These are phyloP conservation scores for Collybia sordida DNA, from an alignment of 768 basidiomycete species.

Conservation along the genomic window DNA sequence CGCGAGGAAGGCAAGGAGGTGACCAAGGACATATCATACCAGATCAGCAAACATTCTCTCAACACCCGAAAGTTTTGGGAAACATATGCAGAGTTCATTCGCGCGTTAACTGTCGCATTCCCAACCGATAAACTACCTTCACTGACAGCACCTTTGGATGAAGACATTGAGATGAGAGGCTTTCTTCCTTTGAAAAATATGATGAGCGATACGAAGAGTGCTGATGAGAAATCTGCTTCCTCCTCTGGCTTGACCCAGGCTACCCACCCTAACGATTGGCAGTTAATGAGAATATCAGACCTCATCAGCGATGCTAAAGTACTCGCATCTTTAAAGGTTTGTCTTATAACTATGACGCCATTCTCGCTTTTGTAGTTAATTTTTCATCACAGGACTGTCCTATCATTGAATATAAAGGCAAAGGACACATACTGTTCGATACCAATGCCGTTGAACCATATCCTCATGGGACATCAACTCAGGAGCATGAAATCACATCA, in stretches of 20 bases:
- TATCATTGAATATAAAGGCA: constrained; percentile 14
- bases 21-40: constrained; percentile 26
- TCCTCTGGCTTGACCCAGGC: constrained; percentile 25
- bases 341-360: neutral
- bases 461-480: neutral
- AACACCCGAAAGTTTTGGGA: constrained; percentile 66
- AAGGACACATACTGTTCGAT: no score
- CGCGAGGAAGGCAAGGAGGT: constrained; percentile 25
- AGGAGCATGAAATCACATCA: constrained; percentile 5
- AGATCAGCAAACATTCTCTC: constrained; percentile 35
- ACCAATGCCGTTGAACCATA: constrained; percentile 22
- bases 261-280: constrained; percentile 90
- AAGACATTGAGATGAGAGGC: constrained; percentile 87
- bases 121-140: constrained; percentile 60
- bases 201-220: constrained; percentile 38
- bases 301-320: constrained; percentile 69
- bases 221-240: constrained; percentile 18
- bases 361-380: neutral
- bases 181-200: constrained; percentile 78
- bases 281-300: constrained; percentile 91
- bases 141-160: constrained; percentile 70
- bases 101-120: constrained; percentile 63
- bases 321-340: constrained; percentile 60
- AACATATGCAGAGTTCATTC: constrained; percentile 65
- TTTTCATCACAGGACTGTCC: constrained; percentile 37